Evolutionary conservation across 2,329 filamentous ascomycete genomes (phyloP).

Genomic region (Pestalotiopsis sp.): DNA sequence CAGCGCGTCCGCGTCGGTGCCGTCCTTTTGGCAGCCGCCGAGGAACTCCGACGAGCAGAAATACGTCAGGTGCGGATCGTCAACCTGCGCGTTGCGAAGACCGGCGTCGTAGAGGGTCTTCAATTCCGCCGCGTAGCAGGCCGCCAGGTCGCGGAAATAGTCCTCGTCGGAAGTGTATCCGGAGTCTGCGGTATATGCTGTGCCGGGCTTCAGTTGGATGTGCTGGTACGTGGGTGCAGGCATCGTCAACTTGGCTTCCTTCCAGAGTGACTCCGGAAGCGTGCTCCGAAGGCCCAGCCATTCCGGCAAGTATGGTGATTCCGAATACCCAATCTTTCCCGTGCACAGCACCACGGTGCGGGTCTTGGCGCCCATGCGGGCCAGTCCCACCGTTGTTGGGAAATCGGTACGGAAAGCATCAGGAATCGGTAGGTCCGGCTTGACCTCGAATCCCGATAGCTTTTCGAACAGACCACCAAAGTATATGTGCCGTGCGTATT

Average conservation of each 20-base stretch:
- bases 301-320: constrained; percentile 38
- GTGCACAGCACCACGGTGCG: constrained; percentile 38
- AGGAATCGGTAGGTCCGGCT: constrained; percentile 62
- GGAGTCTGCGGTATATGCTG: constrained; percentile 47
- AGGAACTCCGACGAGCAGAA: constrained; percentile 62
- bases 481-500: constrained; percentile 61
- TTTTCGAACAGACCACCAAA: constrained; percentile 53
- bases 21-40: constrained; percentile 56
- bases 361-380: constrained; percentile 32
- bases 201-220: constrained; percentile 57
- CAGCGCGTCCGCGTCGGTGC: constrained; percentile 52
- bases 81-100: constrained; percentile 55
- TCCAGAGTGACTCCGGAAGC: constrained; percentile 57
- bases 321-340: constrained; percentile 42
- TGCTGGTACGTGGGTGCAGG: constrained; percentile 68
- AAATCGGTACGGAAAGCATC: constrained; percentile 61
- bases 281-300: constrained; percentile 38
- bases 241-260: constrained; percentile 65
- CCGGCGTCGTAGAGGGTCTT: constrained; percentile 55
- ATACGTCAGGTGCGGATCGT: constrained; percentile 58
- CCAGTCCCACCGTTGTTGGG: constrained; percentile 39
- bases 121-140: constrained; percentile 54
- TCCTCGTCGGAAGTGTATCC: constrained; percentile 53
- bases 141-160: constrained; percentile 57
- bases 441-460: constrained; percentile 49